Evolutionary conservation across 129 eudicot species (phyloP).

Genomic region (Apium graveolens): DNA sequence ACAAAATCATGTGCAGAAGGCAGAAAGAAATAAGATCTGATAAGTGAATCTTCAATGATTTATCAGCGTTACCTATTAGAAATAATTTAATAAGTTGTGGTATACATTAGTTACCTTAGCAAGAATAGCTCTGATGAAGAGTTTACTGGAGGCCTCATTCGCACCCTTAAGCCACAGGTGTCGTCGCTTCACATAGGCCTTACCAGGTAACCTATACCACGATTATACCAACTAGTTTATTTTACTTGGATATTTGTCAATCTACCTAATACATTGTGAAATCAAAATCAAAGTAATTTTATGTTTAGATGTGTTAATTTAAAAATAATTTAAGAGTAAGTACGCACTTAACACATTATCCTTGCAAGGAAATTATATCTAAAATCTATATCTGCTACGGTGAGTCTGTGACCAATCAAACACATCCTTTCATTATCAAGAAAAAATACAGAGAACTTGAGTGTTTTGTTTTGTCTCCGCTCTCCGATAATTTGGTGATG

Average conservation of each 20-base stretch:
- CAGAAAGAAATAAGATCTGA: not conserved
- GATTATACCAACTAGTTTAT: not conserved
- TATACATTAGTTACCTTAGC: slow-evolving; percentile 50
- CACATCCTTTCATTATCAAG: not conserved
- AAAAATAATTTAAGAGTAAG: no score
- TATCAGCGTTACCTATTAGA: no score
- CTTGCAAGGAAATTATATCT: no score
- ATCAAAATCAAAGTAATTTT: not conserved
- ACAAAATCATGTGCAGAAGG: slow-evolving; percentile 3
- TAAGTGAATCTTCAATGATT: not conserved
- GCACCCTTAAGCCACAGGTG: slow-evolving; percentile 76
- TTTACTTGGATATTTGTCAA: not conserved
- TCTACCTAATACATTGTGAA: not conserved
- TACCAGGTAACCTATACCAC: slow-evolving; percentile 60
- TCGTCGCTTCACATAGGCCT: slow-evolving; percentile 52
- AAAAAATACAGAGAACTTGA: not conserved
- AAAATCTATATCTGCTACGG: no score
- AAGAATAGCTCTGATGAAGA: slow-evolving; percentile 73
- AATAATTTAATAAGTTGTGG: not conserved
- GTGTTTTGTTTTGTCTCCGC: not conserved
- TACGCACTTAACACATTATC: no score
- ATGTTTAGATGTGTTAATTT: no score
- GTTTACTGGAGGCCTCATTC: slow-evolving; percentile 54
- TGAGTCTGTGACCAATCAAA: no score
- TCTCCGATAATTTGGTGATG: not conserved